Evolutionary conservation across 352 stramenopile genomes (phyloP).

Genomic region (Phytophthora podocarpi): DNA sequence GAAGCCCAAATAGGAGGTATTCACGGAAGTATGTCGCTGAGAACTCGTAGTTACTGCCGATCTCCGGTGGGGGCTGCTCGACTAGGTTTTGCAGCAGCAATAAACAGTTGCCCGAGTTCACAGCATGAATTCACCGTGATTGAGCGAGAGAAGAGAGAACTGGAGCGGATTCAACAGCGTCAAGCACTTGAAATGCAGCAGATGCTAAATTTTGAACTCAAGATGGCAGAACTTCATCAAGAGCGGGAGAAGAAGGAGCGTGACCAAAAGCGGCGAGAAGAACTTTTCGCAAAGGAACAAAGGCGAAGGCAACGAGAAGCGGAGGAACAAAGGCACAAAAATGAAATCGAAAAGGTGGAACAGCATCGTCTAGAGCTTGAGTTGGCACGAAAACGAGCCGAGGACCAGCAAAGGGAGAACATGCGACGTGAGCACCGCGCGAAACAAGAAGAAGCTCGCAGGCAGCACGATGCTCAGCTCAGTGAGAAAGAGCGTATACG

Average conservation of each 20-base stretch:
- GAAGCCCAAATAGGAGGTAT: constrained; percentile 52
- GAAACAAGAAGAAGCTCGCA: constrained; percentile 59
- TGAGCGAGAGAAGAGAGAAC: constrained; percentile 64
- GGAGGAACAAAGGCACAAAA: constrained; percentile 52
- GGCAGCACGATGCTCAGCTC: constrained; percentile 47
- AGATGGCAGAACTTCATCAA: constrained; percentile 56
- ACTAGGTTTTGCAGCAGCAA: constrained; percentile 10
- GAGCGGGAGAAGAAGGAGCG: constrained; percentile 60
- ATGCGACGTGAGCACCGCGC: constrained; percentile 49
- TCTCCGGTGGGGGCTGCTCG: constrained; percentile 39
- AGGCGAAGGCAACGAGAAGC: constrained; percentile 49
- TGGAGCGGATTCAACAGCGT: constrained; percentile 74
- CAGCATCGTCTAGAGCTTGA: constrained; percentile 58
- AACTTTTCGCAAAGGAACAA: constrained; percentile 45
- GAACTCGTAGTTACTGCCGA: constrained; percentile 59
- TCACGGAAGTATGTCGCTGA: constrained; percentile 55
- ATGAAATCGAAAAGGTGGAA: constrained; percentile 64
- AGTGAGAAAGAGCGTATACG: constrained; percentile 56
- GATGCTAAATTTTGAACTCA: constrained; percentile 69
- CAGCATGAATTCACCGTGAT: constrained; percentile 60
- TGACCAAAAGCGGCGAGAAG: constrained; percentile 53
- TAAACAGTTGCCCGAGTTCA: constrained; percentile 8
- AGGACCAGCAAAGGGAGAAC: constrained; percentile 51
- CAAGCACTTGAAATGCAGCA: constrained; percentile 78
- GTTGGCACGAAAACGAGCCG: constrained; percentile 37